Evolutionary conservation across 2,329 filamentous ascomycete genomes (phyloP), one percentile per base, ranked within the genome.

Genomic region (Colletotrichum higginsianum): DNA sequence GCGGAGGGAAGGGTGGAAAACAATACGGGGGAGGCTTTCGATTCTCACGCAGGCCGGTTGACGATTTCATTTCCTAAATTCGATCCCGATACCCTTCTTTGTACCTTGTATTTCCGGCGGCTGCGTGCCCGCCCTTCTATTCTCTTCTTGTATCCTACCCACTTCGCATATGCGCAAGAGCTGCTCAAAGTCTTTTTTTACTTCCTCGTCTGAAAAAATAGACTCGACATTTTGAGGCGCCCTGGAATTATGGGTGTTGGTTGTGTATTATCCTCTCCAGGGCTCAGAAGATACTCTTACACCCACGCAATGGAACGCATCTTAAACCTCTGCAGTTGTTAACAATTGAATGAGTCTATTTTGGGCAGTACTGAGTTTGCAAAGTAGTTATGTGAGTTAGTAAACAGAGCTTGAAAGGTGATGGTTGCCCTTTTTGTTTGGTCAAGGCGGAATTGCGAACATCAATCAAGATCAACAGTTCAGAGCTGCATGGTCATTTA

Each of bases 61-160:
- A 70, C 44, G 73, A 74, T 40, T 74, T 78, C 67, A 66, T 75
- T 75, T 74, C 75, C 38, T 66, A 63, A 66, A 74, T 67, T 77
- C 74, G 76, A 78, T 77, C 68, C 76, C 74, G 77, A 78, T 78
- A 78, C 77, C 77, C 77, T 76, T 75, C 65, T 56, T 69, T 74
- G 56, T 73, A 53, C 67, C 18, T 73, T 53, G 21, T 50, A 49
- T 21, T 16, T 38, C 9, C 38, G 18, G 40, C 58, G 52, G 60
- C 61, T 58, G 30, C 21, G 16, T 53, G 38, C 35, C 46, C 57
- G 44, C 44, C 26, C 23, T 2, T 26, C 47, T n/a, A 53, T 71
- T 58, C 65, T 42, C 53, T 68, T 71, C 64, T 44, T 68, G 58
- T 68, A 63, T 62, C 18, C 46, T 58, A 23, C 53, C 40, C 38